Percentiles rank a stretch among this genome's conserved stretches.
These are phyloP conservation scores for Rubus parviflorus DNA, from an alignment of 306 rosid genomes.

Conservation along the genomic window DNA sequence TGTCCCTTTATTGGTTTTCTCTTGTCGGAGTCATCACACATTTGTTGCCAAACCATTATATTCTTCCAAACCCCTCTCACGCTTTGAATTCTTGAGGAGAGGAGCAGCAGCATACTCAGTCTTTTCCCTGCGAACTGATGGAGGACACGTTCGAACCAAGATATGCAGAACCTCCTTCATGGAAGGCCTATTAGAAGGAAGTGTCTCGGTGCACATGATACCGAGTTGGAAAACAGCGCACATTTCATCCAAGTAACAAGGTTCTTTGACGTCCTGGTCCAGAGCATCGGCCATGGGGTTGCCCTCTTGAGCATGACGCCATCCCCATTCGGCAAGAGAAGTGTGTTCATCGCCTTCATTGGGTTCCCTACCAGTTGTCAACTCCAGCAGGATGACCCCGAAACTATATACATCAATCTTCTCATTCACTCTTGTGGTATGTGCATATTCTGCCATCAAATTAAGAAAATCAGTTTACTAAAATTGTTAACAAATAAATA, in stretches of 20 bases:
- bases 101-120: constrained; percentile 38
- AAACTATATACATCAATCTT: constrained; percentile 77
- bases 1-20: neutral
- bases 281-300: constrained; percentile 42
- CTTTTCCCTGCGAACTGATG: constrained; percentile 22
- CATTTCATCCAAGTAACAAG: constrained; percentile 50
- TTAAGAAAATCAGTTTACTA: neutral
- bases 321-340: constrained; percentile 70
- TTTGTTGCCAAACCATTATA: constrained; percentile 17
- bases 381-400: constrained; percentile 74
- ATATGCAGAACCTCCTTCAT: constrained; percentile 65
- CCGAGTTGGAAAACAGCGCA: constrained; percentile 62
- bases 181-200: constrained; percentile 62
- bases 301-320: constrained; percentile 42
- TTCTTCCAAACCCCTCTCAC: constrained; percentile 32
- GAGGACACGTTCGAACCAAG: constrained; percentile 33
- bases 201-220: constrained; percentile 46
- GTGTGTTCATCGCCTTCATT: constrained; percentile 54
- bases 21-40: neutral
- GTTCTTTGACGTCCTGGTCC: constrained; percentile 57
- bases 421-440: constrained; percentile 58
- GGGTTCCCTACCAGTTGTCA: constrained; percentile 69
- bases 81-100: constrained; percentile 52
- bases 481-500: neutral
- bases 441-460: constrained; percentile 59